Evolutionary conservation across 2,329 filamentous ascomycete species (phyloP).

Genomic region (Colletotrichum tropicale): DNA sequence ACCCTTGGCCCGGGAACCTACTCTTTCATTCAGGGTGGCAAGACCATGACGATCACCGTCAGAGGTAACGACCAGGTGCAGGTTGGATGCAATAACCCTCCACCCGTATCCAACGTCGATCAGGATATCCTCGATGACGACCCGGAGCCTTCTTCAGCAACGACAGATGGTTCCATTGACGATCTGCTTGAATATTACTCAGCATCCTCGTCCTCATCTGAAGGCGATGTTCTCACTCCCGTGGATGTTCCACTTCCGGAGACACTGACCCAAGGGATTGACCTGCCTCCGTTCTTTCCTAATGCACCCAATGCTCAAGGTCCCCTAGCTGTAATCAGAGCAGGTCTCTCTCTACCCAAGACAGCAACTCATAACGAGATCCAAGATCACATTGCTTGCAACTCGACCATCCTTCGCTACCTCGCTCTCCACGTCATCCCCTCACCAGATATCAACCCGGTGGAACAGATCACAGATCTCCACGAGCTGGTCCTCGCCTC

Average conservation of each 20-base stretch:
- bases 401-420: slow-evolving; percentile 24
- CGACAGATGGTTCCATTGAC: neutral
- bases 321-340: slow-evolving; percentile 11
- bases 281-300: neutral
- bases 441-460: neutral
- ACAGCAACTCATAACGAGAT: neutral
- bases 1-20: neutral
- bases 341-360: slow-evolving; percentile 11
- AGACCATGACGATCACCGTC: neutral
- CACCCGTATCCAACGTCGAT: neutral
- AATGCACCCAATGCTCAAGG: neutral
- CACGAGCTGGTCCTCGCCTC: neutral
- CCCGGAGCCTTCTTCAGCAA: neutral
- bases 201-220: neutral
- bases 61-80: neutral
- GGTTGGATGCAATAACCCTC: neutral
- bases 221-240: neutral
- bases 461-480: neutral
- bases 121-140: neutral
- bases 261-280: neutral
- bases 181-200: neutral
- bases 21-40: neutral
- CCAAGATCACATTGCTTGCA: slow-evolving; percentile 21
- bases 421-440: slow-evolving; percentile 17
- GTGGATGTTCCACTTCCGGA: neutral